Evolutionary conservation across 306 rosid genomes (phyloP).

Genomic region (Carpinus viminea): DNA sequence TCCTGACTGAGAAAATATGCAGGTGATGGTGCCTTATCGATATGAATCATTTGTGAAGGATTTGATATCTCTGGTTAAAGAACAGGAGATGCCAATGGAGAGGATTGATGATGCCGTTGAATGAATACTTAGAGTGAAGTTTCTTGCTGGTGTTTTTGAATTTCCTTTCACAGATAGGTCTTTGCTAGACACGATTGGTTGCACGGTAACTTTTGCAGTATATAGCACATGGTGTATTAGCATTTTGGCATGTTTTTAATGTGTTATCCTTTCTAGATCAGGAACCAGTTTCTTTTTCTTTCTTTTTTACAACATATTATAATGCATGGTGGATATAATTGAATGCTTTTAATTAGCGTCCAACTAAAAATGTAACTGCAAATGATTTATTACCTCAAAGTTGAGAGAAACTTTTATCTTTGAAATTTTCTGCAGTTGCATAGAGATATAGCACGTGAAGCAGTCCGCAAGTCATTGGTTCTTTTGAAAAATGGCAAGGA

Average conservation of each 20-base stretch:
- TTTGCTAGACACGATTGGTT: constrained; percentile 74
- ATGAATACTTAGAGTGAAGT: constrained; percentile 83
- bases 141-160: constrained; percentile 78
- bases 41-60: constrained; percentile 51
- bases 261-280: background rate
- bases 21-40: constrained; percentile 79
- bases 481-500: constrained; percentile 82
- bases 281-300: background rate
- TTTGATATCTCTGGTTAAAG: constrained; percentile 56
- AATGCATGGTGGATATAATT: background rate
- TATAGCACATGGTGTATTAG: constrained; percentile 14
- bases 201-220: constrained; percentile 53
- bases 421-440: constrained; percentile 51
- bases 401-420: constrained; percentile 7
- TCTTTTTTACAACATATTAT: background rate
- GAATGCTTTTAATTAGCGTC: background rate
- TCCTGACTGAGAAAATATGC: constrained; percentile 32
- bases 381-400: background rate
- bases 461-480: constrained; percentile 84
- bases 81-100: constrained; percentile 60
- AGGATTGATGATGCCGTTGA: constrained; percentile 87
- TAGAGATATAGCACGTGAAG: constrained; percentile 83
- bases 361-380: background rate
- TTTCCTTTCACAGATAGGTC: constrained; percentile 69
- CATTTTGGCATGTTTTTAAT: background rate